Evolutionary conservation across 169 alveolate species (phyloP), one percentile per base, ranked within the genome.

Genomic region (Cryptosporidium andersoni): DNA sequence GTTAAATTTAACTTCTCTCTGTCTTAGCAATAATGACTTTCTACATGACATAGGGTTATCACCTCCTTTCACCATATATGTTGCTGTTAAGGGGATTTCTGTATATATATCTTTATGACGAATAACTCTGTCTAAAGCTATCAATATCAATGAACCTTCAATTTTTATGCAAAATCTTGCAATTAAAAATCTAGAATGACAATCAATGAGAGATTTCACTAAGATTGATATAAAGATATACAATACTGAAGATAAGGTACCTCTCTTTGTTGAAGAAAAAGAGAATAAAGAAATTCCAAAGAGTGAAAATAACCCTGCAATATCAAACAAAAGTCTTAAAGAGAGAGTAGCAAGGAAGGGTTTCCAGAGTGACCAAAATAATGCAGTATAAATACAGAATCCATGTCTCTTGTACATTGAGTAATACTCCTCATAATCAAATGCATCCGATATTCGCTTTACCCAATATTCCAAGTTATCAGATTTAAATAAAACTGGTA

Each of bases 1-100:
- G 1, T 60, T 45, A 48, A 74, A 74, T 4, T 74, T 74, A 0
- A 62, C 85, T 62, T 74, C 85, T 36, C 60, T 47, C 48, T 74
- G 85, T 74, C 85, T 74, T 9, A 74, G 52, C 36, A 74, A 25
- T 14, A 74, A 55, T 45, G 85, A 74, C n/a, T 74, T 74, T 74
- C 85, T 74, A 74, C 74, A 74, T 40, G 82, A 68, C 25, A 64
- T 43, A 2, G 85, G 67, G 2, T 74, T 62, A 34, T 66, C 51
- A 25, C 64, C 47, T n/a, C 64, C 34, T 14, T 66, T 64, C 3
- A 49, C 5, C 81, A 66, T 66, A 39, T 7, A 66, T 45, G 39
- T 37, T 9, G 81, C 51, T 11, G 81, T 49, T 4, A 66, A 37
- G 2, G 85, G 67, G 3, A 74, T 34, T 60, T 74, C 63, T 42